A percentile compares a stretch with the other conserved stretches of the same genome.
Evolutionary conservation across 345 rosid genomes (phyloP).

Genomic region (Sonneratia caseolaris): DNA sequence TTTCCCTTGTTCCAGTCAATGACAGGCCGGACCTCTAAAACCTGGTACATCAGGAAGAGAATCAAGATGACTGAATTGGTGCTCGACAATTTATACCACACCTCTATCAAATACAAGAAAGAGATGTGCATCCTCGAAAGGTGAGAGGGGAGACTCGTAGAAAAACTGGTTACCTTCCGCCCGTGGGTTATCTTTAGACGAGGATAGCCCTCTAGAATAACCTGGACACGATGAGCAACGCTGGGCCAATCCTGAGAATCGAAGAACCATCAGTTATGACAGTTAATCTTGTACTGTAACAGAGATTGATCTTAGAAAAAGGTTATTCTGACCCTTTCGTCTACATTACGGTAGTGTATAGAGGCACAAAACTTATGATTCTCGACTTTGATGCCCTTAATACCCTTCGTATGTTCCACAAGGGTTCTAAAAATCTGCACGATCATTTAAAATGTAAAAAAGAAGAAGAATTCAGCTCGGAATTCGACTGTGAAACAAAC

Average conservation of each 20-base stretch:
- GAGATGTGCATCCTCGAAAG: background rate
- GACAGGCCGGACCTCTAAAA: constrained; percentile 89
- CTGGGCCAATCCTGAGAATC: constrained; percentile 56
- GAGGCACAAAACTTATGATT: constrained; percentile 90
- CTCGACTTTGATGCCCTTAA: constrained; percentile 81
- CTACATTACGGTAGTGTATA: constrained; percentile 95
- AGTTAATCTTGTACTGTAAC: background rate
- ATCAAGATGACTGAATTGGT: background rate
- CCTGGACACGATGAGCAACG: constrained; percentile 70
- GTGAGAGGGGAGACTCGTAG: background rate
- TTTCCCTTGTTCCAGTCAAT: constrained; percentile 96
- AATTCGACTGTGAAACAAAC: background rate
- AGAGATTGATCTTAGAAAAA: background rate
- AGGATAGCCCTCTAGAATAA: constrained; percentile 61
- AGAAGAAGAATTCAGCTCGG: background rate
- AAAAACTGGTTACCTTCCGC: constrained; percentile 29
- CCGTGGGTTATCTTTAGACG: constrained; percentile 65
- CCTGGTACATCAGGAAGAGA: constrained; percentile 31
- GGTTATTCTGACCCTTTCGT: constrained; percentile 46
- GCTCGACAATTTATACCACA: background rate
- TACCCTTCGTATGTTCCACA: constrained; percentile 47
- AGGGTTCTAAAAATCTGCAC: constrained; percentile 65
- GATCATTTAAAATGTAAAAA: background rate
- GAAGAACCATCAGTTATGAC: background rate
- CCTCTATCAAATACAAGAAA: background rate